Evolutionary conservation across 2,329 filamentous ascomycete species (phyloP), one percentile per base, ranked within the genome.

Genomic region (Penicillium paneum): DNA sequence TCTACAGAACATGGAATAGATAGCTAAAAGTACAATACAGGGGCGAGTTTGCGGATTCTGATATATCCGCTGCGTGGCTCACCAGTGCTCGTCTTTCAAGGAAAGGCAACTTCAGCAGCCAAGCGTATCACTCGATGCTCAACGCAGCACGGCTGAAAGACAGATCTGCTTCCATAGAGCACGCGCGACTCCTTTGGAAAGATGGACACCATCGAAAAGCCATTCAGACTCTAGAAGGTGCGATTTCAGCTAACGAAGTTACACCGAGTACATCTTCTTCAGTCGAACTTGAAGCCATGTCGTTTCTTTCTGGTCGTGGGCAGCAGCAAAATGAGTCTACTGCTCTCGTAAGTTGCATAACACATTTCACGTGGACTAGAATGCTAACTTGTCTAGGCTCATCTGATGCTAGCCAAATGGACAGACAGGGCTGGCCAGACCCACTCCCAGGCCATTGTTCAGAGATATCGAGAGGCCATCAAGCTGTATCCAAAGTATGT

Each of bases 381-480:
- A 24, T 31, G 24, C 35, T 53, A 29, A 53, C 17, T 7, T 8
- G 5, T 19, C 8, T 35, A 53, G 50, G 50, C 94, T 24, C 87
- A 96, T 67, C 80, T 99, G 8, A 80, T 97, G 34, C 83, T 97
- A 26, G 94, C 94, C 12, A 97, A 97, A 71, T 99, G 95, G 95
- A 86, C 97, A 28, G 95, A 97, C 68, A 87, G 83, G 52, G 90
- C 93, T n/a, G 94, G 94, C 5, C 93, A 97, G 71, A 96, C 91
- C 1, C 89, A 96, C 66, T 89, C 90, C 4, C 82, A 85, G 41
- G 85, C 89, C 4, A 82, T 97, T 59, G 85, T 90, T 42, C 82
- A 86, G 50, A 90, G 90, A 67, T 99, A 97, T 65, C 87, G 91
- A 58, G 83, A 88, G 61, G 92, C 92, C 26, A 78, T 77, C 43